phyloP scores from a whole-genome alignment of 2,329 filamentous ascomycete species.

The Mollisia scopiformis region DNA sequence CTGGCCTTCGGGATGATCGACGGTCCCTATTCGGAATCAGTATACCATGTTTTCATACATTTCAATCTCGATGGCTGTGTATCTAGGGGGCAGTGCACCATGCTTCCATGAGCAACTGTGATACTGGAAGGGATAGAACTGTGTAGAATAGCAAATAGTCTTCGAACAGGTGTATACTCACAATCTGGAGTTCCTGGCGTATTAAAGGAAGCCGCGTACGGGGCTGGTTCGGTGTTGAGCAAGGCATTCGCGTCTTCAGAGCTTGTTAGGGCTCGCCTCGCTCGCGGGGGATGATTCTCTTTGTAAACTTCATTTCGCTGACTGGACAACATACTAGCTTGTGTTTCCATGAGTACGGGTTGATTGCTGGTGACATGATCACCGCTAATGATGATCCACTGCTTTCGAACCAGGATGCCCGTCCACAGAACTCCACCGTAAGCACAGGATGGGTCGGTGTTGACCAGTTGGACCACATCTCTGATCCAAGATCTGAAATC shows the following conservation, averaged over 20 bases:
- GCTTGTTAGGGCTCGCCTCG: conserved; percentile 6
- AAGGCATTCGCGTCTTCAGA: conserved; percentile 11
- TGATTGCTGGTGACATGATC: conserved; percentile 5
- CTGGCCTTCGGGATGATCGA: conserved; percentile 61
- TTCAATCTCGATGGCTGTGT: too few species aligned
- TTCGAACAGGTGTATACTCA: too few species aligned
- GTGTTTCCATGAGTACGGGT: neutral
- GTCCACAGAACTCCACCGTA: conserved; percentile 72
- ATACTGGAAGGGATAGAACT: too few species aligned
- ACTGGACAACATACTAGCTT: conserved; percentile 2
- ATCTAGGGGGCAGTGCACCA: neutral
- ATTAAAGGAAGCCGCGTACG: conserved; percentile 13
- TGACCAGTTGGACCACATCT: conserved; percentile 36
- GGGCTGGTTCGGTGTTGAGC: neutral
- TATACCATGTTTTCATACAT: too few species aligned
- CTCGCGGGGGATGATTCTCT: neutral
- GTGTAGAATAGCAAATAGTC: too few species aligned
- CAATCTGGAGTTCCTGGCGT: too few species aligned
- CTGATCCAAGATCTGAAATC: conserved; percentile 71
- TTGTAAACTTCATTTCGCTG: conserved; percentile 8
- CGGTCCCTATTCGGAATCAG: too few species aligned
- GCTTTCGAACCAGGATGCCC: conserved; percentile 62
- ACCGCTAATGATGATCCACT: conserved; percentile 69
- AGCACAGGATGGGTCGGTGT: conserved; percentile 49
- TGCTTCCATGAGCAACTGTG: too few species aligned